Base-by-base conservation (phyloP, 208 protist genomes). In the Angomonas ambiguus region DNA sequence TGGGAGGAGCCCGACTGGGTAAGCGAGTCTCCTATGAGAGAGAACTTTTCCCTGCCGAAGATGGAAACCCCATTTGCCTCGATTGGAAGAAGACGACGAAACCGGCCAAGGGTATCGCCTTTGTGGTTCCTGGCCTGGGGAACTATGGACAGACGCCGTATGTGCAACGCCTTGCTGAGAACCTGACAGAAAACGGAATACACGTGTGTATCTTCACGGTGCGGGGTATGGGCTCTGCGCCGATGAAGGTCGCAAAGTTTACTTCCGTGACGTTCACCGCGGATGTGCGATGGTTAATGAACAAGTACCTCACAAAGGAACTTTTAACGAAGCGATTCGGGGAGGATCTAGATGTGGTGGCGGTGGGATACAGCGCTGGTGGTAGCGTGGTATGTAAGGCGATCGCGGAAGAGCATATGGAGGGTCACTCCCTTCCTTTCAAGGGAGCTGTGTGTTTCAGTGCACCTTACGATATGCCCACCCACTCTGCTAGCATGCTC, bases 11-110 rank as follows among this genome's bases (percentile, higher is more conserved):
- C 28, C 69, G 72, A n/a, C 27, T 62, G 22, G 20, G 42, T 18
- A 28, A 49, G 41, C 69, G 72, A 22, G 77, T 83, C 8, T 13
- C 35, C 1, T 88, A 87, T 67, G 20, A 62, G 64, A 75, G 83
- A 22, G 76, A 87, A 72, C 48, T 71, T 33, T n/a, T 84, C 4
- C 35, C 48, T 2, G 73, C 76, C 20, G 58, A 69, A 34, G 86
- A 88, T 57, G 77, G 73, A 49, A 84, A 86, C 53, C 79, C 72
- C 45, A 75, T 89, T 42, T 88, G 80, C 34, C 71, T 88, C 11
- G 86, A 90, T 66, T 90, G 63, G 71, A 69, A 83, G 6, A 16
- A 22, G 5, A 35, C 57, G 20, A n/a, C 20, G 8, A 42, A 0
- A 0, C 34, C 22, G 8, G 38, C 38, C 2, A 69, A 72, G 63